Conservation (phyloP, 441 rosid species). For the Isatis lusitanica region DNA sequence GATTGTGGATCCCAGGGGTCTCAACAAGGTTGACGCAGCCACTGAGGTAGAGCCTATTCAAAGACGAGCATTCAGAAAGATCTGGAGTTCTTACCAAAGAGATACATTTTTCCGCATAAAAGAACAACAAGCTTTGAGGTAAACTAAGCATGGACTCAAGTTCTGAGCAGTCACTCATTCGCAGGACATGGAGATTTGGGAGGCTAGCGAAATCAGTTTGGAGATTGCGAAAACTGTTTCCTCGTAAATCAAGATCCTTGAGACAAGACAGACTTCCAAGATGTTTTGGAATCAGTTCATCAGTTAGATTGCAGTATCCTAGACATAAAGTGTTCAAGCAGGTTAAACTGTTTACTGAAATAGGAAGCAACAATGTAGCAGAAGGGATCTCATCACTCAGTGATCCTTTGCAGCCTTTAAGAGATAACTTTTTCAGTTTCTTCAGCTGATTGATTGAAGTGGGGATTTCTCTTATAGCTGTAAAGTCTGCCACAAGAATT, state of each 20-base stretch:
- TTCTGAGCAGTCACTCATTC: not conserved
- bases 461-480: not conserved
- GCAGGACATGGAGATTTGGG: not conserved
- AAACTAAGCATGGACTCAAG: not conserved
- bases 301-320: no score
- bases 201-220: not conserved
- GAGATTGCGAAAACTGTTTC: no score
- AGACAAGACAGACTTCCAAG: no score
- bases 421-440: not conserved
- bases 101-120: not conserved
- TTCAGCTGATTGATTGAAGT: not conserved
- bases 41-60: not conserved
- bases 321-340: no score
- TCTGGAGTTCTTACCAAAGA: not conserved
- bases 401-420: not conserved
- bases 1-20: not conserved
- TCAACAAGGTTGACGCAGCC: not conserved
- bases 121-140: not conserved
- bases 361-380: no score
- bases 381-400: not conserved
- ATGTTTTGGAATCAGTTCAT: no score
- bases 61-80: not conserved
- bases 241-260: no score
- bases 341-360: no score
- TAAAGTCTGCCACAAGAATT: not conserved